Base-by-base conservation (phyloP, 768 basidiomycete genomes). In the Macrolepiota fuliginosa region DNA sequence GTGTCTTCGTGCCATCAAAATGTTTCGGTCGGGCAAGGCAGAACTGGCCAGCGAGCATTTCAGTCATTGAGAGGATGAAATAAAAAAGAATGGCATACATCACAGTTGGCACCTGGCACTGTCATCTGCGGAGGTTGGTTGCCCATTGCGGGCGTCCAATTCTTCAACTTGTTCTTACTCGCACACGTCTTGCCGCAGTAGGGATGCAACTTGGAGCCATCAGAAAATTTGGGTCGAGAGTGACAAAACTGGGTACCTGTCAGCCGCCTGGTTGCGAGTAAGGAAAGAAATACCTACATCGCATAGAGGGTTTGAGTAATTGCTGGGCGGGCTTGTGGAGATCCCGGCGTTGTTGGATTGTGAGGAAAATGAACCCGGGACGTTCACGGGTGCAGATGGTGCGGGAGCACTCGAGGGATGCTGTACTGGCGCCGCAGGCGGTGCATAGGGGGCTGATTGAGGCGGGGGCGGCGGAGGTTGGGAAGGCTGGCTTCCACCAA, bases 171-270 rank as follows among this genome's bases (percentile, higher is more conserved):
- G 60, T 72, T 70, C 61, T 79, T 81, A 67, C 63, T 74, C n/a
- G 84, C 82, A 67, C 86, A 88, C 4, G 78, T 79, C 73, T 83
- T 87, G 67, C 83, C 74, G 65, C 86, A 88, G 65, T 80, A 88
- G 0, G 81, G 77, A 68, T 86, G 85, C 4, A 78, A 80, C 68
- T 81, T 84, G 51, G 70, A 73, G 12, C 84, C 83, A 62, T 87
- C 86, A 64, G 76, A 75, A 66, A 81, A 80, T 65, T 83, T 88
- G 24, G 85, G 84, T 53, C 81, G 79, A 36, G 74, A 63, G 61
- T 83, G 81, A 67, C 87, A 89, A 45, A 77, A 74, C 87, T 88
- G 58, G 40, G 63, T 42, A 52, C 49, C 32, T 24, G 65, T 25
- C 55, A 50, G 61, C 56, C 40, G n/a, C 56, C 19, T 53, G 62